Base-by-base conservation (phyloP, 805 yeast species). In the Priceomyces castillae region DNA sequence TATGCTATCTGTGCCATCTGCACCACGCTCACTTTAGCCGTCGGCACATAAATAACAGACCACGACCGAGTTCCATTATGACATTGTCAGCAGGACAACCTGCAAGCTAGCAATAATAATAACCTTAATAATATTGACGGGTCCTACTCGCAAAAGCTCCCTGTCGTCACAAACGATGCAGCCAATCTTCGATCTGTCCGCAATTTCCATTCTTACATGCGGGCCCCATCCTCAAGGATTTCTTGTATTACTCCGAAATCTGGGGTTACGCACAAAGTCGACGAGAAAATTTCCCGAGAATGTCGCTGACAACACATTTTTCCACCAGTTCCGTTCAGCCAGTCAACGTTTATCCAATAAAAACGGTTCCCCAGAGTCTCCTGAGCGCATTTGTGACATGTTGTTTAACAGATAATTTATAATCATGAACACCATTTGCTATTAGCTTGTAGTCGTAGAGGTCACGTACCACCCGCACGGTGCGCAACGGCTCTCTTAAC, bases 181-280 rank as follows among this genome's bases (percentile, higher is more conserved):
- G 31, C 31, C 31, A 28, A 28, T 28, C 4, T n/a, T 11, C 10
- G 31, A 28, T 28, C 31, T 28, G 25, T 11, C n/a, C 31, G 15
- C 15, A n/a, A n/a, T n/a, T n/a, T n/a, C n/a, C n/a, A 11, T n/a
- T 28, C 15, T 10, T 28, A 28, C 31, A 11, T 12, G 31, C 15
- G n/a, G 15, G 5, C 31, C n/a, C 31, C 31, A 12, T 9, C 31
- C 12, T 11, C 15, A 5, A 28, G n/a, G 15, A 12, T 28, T 11
- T 28, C 15, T 12, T 11, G 9, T 11, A 28, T n/a, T 28, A 33
- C 36, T 33, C 36, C 36, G 36, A 33, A 33, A 33, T 33, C 36
- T 33, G 36, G 36, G 36, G 36, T 33, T 28, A 28, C 15, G 31
- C 31, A n/a, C 31, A 28, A n/a, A n/a, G 31, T 28, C 31, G 31